Evolutionary conservation across 164 flowering plant species (phyloP).

Genomic region (Dillenia turbinata): DNA sequence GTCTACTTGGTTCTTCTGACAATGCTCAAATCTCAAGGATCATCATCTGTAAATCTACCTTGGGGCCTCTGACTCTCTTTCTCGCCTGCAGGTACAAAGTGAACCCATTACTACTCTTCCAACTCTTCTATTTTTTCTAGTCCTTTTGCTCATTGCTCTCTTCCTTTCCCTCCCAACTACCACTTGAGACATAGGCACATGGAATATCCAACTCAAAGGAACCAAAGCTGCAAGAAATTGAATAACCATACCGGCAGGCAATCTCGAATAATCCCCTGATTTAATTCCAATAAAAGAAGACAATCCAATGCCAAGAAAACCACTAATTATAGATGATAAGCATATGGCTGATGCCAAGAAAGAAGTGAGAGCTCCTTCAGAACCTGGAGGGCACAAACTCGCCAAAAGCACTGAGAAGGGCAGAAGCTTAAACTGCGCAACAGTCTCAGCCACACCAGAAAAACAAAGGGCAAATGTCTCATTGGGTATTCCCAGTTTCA

Average conservation of each 20-base stretch:
- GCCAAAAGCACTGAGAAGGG: slow-evolving; percentile 79
- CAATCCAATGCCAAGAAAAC: slow-evolving; percentile 67
- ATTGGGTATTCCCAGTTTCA: slow-evolving; percentile 67
- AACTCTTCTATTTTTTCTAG: slow-evolving; percentile 42
- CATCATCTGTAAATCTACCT: background rate
- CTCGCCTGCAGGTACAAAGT: slow-evolving; percentile 29
- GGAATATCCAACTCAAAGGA: slow-evolving; percentile 57
- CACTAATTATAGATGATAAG: slow-evolving; percentile 66
- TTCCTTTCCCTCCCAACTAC: slow-evolving; percentile 25
- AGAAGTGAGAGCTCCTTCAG: slow-evolving; percentile 83
- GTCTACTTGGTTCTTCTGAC: too few relatives aligned
- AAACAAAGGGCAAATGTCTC: slow-evolving; percentile 59
- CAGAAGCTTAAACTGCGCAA: slow-evolving; percentile 71
- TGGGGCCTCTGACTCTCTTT: slow-evolving; percentile 36
- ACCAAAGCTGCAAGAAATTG: slow-evolving; percentile 73
- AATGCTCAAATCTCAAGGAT: too few relatives aligned
- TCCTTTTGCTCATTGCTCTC: slow-evolving; percentile 34
- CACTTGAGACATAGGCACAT: slow-evolving; percentile 37
- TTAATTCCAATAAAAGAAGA: slow-evolving; percentile 65
- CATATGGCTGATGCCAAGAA: slow-evolving; percentile 72
- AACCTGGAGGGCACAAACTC: slow-evolving; percentile 67
- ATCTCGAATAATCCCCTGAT: slow-evolving; percentile 52
- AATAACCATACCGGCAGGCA: slow-evolving; percentile 56
- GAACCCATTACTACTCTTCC: slow-evolving; percentile 35
- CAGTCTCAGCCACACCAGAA: slow-evolving; percentile 73